Percentiles rank a stretch among this genome's conserved stretches.
Evolutionary conservation across 441 rosid species (phyloP).

Genomic region (Erodium moschatum): DNA sequence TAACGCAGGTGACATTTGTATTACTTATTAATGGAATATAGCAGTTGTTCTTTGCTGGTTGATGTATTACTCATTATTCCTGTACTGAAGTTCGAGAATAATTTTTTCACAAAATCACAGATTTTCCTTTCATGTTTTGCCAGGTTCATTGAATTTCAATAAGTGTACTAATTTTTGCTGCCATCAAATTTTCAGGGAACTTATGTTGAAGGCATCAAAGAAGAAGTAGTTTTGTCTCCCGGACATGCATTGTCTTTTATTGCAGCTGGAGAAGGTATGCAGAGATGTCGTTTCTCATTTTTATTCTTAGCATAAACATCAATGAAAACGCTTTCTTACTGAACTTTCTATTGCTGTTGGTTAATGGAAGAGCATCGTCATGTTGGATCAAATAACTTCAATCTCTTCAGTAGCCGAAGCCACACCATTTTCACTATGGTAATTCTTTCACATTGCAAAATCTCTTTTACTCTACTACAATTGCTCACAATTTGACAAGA

Average conservation of each 20-base stretch:
- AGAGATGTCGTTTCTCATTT: neutral
- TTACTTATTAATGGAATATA: neutral
- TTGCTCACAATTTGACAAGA: neutral
- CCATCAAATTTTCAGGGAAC: slow-evolving; percentile 55
- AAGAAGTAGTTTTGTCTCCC: slow-evolving; percentile 98
- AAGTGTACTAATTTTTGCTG: slow-evolving; percentile 8
- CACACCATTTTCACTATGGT: slow-evolving; percentile 99
- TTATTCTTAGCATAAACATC: neutral
- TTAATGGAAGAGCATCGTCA: slow-evolving; percentile 88
- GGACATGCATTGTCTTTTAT: slow-evolving; percentile 97
- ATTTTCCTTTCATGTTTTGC: neutral
- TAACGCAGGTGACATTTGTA: neutral
- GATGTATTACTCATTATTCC: neutral
- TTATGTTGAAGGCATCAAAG: slow-evolving; percentile 96
- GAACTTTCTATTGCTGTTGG: slow-evolving; percentile 16
- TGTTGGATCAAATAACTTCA: slow-evolving; percentile 98
- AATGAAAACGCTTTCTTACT: slow-evolving; percentile 9
- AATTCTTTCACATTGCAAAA: slow-evolving; percentile 13
- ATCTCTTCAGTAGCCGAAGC: slow-evolving; percentile 94
- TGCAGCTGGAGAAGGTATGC: slow-evolving; percentile 96
- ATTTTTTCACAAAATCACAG: neutral
- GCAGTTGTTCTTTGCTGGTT: neutral
- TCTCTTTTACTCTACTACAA: neutral
- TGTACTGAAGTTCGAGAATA: neutral
- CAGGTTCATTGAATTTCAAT: neutral